These are phyloP conservation scores for Paecilomyces variotii DNA, from an alignment of 2,329 filamentous ascomycete species.

Conservation along the genomic window DNA sequence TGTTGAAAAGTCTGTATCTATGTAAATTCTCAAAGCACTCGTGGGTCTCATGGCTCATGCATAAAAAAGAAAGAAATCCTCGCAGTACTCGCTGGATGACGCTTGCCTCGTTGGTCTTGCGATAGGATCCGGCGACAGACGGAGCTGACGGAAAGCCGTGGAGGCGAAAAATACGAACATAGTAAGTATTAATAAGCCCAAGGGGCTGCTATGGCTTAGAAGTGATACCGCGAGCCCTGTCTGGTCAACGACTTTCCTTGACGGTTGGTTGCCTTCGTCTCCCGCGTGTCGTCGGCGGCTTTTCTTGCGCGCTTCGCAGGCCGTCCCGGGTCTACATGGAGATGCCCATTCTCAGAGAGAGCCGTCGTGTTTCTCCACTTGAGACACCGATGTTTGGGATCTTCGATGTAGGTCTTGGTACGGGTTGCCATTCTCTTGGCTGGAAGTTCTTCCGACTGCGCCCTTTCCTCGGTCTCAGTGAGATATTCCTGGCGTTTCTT, in stretches of 20 bases:
- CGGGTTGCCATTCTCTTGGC: conserved; percentile 54
- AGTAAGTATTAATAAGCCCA: background rate
- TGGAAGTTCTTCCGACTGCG: conserved; percentile 38
- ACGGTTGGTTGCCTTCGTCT: conserved; percentile 35
- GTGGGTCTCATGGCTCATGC: conserved; percentile 15
- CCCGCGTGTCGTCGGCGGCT: conserved; percentile 31
- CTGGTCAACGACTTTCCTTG: conserved; percentile 44
- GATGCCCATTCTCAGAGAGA: conserved; percentile 49
- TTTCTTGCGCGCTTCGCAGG: conserved; percentile 43
- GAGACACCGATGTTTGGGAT: conserved; percentile 52
- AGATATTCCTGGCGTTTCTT: conserved; percentile 68
- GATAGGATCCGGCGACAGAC: background rate
- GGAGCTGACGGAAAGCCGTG: background rate
- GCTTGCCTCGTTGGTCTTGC: background rate
- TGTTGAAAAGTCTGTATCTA: background rate
- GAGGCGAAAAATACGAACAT: background rate
- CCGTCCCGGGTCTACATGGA: conserved; percentile 52
- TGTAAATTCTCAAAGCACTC: conserved; percentile 6
- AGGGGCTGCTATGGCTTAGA: conserved; percentile 18
- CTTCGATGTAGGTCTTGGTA: conserved; percentile 51
- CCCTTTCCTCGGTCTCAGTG: conserved; percentile 42
- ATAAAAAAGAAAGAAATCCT: conserved; percentile 6
- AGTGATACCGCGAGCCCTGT: conserved; percentile 43
- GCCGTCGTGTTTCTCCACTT: conserved; percentile 59
- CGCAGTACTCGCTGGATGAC: background rate